Percentiles rank a stretch among this genome's conserved stretches.
Conservation (phyloP, 2,329 filamentous ascomycete species). For the Cordyceps fumosorosea region DNA sequence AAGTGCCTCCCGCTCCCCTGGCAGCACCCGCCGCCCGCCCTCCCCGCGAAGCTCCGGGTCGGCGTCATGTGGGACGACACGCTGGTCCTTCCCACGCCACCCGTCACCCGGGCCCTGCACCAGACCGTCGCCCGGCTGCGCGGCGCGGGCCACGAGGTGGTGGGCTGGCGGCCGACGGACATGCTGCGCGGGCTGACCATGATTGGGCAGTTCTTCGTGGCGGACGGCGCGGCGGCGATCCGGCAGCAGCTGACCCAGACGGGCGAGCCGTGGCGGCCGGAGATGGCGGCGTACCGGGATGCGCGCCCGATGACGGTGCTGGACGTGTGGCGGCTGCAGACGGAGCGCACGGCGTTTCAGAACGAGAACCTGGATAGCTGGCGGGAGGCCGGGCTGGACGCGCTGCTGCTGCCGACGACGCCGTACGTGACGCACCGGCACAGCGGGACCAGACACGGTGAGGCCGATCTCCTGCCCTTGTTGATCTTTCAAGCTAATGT, state of each 20-base stretch:
- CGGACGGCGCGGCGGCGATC: constrained; percentile 39
- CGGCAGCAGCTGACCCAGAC: constrained; percentile 31
- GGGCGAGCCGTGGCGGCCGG: constrained; percentile 36
- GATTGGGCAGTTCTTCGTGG: constrained; percentile 40
- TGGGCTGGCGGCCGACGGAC: constrained; percentile 43
- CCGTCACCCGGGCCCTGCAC: constrained; percentile 50
- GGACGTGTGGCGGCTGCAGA: constrained; percentile 43
- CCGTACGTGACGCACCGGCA: constrained; percentile 40
- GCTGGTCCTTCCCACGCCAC: constrained; percentile 59
- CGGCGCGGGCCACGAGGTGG: constrained; percentile 41
- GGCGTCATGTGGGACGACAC: constrained; percentile 61
- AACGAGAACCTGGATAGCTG: constrained; percentile 41
- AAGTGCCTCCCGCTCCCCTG: constrained; percentile 55
- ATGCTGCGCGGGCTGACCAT: constrained; percentile 32
- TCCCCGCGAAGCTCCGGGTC: constrained; percentile 39
- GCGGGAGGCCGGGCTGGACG: constrained; percentile 47
- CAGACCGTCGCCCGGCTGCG: constrained; percentile 37
- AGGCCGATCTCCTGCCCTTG: not conserved
- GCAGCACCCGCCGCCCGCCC: constrained; percentile 30
- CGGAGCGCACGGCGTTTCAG: constrained; percentile 39
- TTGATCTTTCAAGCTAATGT: not conserved
- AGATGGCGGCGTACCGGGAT: constrained; percentile 28
- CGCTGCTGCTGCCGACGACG: constrained; percentile 52
- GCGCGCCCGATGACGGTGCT: constrained; percentile 34
- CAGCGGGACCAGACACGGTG: constrained; percentile 18